phyloP scores from a whole-genome alignment of 805 yeast species.

The Candida odintsovae region DNA sequence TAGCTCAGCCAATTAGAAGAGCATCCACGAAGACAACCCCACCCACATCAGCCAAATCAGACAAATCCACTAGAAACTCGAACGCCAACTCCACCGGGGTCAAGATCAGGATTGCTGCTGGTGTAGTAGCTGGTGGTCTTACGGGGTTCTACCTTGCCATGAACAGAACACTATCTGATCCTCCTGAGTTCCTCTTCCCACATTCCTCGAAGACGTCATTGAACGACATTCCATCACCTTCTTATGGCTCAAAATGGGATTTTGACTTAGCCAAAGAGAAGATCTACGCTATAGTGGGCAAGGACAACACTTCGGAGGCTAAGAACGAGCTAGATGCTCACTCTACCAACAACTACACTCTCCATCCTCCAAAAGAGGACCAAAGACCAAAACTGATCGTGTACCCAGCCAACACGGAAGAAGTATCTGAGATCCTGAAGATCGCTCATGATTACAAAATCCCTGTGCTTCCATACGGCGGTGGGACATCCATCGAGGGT shows the following conservation, averaged over 20 bases:
- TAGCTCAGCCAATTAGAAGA: neutral
- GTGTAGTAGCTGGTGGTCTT: conserved; percentile 15
- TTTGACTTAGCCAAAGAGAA: conserved; percentile 20
- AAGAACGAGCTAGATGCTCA: conserved; percentile 33
- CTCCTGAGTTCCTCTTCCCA: conserved; percentile 26
- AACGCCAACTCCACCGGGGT: conserved; percentile 1
- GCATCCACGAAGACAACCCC: neutral
- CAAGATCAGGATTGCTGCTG: conserved; percentile 10
- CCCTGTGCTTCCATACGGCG: conserved; percentile 59
- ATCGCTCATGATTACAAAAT: conserved; percentile 44
- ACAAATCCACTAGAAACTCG: neutral
- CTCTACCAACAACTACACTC: conserved; percentile 41
- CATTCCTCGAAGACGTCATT: conserved; percentile 21
- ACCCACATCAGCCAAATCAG: neutral
- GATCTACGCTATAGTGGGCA: conserved; percentile 23
- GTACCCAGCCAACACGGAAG: conserved; percentile 48
- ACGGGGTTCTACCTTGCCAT: conserved; percentile 22
- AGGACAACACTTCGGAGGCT: conserved; percentile 19
- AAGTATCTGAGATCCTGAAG: conserved; percentile 49
- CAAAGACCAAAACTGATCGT: conserved; percentile 44
- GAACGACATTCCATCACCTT: conserved; percentile 20
- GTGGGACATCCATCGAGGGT: conserved; percentile 64
- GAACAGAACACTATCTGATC: conserved; percentile 17
- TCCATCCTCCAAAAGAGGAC: conserved; percentile 44
- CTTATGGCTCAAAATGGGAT: conserved; percentile 23